These are phyloP conservation scores for Daedaleopsis nitida DNA, from an alignment of 768 basidiomycete species.

Conservation along the genomic window DNA sequence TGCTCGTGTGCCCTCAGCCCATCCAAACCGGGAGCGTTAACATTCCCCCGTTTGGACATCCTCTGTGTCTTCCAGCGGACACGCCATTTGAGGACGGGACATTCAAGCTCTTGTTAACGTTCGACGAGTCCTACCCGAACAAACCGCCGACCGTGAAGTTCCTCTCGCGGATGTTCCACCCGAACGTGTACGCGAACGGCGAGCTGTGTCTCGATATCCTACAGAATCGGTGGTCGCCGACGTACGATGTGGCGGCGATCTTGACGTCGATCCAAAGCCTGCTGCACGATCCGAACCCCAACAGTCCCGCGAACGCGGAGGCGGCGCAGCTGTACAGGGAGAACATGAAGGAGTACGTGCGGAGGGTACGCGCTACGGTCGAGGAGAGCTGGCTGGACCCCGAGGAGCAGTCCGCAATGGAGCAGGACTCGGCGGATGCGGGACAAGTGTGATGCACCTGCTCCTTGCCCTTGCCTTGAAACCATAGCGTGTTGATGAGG, in stretches of 20 bases:
- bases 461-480: background rate
- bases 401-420: slow-evolving; percentile 64
- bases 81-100: slow-evolving; percentile 99
- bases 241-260: slow-evolving; percentile 98
- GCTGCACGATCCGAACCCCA: slow-evolving; percentile 97
- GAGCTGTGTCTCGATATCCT: slow-evolving; percentile 98
- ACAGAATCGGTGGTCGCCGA: slow-evolving; percentile 98
- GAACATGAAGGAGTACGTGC: slow-evolving; percentile 98
- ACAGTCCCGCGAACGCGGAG: slow-evolving; percentile 97
- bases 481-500: background rate
- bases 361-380: slow-evolving; percentile 89
- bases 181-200: slow-evolving; percentile 97
- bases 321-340: slow-evolving; percentile 96
- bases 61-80: slow-evolving; percentile 61
- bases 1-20: background rate
- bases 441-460: background rate
- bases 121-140: slow-evolving; percentile 98
- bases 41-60: slow-evolving; percentile 1
- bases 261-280: slow-evolving; percentile 95
- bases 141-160: slow-evolving; percentile 98
- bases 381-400: slow-evolving; percentile 94
- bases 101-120: slow-evolving; percentile 92
- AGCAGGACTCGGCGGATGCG: slow-evolving; percentile 32
- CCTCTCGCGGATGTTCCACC: slow-evolving; percentile 97
- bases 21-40: background rate